Evolutionary conservation across 2,329 filamentous ascomycete species (phyloP).

Genomic region (Helotiales sp.): DNA sequence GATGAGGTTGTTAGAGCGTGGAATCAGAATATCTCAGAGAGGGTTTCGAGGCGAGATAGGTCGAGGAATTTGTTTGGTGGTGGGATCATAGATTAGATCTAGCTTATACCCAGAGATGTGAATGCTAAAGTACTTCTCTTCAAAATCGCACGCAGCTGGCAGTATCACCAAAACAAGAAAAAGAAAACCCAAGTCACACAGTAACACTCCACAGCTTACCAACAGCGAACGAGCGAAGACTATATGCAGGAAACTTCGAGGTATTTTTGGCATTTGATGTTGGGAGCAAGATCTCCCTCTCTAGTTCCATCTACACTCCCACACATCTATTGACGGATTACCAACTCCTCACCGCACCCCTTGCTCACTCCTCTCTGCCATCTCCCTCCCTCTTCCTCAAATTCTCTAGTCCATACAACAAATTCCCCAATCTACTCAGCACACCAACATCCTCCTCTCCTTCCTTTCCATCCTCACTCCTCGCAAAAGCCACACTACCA

Average conservation of each 20-base stretch:
- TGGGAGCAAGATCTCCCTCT: too few relatives aligned
- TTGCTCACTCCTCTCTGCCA: constrained; percentile 29
- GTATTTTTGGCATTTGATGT: too few relatives aligned
- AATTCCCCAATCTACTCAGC: constrained; percentile 46
- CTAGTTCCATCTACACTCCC: too few relatives aligned
- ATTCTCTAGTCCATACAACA: constrained; percentile 44
- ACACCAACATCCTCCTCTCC: constrained; percentile 26
- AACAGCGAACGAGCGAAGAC: too few relatives aligned
- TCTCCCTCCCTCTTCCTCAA: constrained; percentile 43
- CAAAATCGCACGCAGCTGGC: too few relatives aligned
- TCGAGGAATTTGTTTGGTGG: constrained; percentile 23
- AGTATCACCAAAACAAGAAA: too few relatives aligned
- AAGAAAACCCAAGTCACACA: too few relatives aligned
- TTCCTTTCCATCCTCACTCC: neutral
- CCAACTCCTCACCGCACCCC: too few relatives aligned
- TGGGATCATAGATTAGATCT: constrained; percentile 26
- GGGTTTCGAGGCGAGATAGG: neutral
- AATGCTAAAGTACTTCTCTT: neutral
- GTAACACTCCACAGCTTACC: too few relatives aligned
- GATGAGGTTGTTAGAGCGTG: constrained; percentile 28
- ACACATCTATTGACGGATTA: too few relatives aligned
- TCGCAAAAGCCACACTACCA: constrained; percentile 2
- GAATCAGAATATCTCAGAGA: constrained; percentile 19
- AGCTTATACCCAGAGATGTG: constrained; percentile 3
- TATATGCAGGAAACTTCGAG: too few relatives aligned